Evolutionary conservation across 768 basidiomycete species (phyloP).

Genomic region (Rhodotorula kratochvilovae): DNA sequence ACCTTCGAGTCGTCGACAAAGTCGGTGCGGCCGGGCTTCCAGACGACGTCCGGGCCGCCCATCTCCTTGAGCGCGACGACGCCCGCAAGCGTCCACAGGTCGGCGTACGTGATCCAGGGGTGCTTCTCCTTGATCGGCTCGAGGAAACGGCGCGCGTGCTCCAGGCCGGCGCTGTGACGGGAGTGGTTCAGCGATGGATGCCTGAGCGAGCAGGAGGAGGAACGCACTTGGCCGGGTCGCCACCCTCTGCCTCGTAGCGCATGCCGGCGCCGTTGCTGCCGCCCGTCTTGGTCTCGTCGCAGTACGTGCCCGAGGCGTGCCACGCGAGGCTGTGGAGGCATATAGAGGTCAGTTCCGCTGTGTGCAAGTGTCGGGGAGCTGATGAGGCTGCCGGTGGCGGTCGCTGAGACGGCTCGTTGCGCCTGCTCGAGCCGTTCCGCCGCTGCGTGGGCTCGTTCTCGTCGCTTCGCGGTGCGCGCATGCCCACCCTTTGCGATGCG

Average conservation of each 20-base stretch:
- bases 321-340: slow-evolving; percentile 31
- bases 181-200: no score
- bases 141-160: slow-evolving; percentile 74
- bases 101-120: slow-evolving; percentile 69
- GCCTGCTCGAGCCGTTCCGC: no score
- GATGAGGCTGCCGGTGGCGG: no score
- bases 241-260: slow-evolving; percentile 47
- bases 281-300: slow-evolving; percentile 52
- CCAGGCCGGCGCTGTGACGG: slow-evolving; percentile 68
- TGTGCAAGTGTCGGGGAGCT: neutral
- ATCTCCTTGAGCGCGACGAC: slow-evolving; percentile 86
- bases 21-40: slow-evolving; percentile 89
- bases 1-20: slow-evolving; percentile 32
- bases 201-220: neutral
- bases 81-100: slow-evolving; percentile 67
- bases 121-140: slow-evolving; percentile 77
- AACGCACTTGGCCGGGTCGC: slow-evolving; percentile 31
- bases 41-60: slow-evolving; percentile 84
- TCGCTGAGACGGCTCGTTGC: no score
- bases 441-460: no score
- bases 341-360: neutral
- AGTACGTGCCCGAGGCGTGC: slow-evolving; percentile 36
- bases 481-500: no score
- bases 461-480: no score
- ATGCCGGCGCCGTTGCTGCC: slow-evolving; percentile 88